Evolutionary conservation across 2,329 filamentous ascomycete species (phyloP), one percentile per base, ranked within the genome.

Genomic region (Ophiognomonia clavigignenti-juglandacearum): DNA sequence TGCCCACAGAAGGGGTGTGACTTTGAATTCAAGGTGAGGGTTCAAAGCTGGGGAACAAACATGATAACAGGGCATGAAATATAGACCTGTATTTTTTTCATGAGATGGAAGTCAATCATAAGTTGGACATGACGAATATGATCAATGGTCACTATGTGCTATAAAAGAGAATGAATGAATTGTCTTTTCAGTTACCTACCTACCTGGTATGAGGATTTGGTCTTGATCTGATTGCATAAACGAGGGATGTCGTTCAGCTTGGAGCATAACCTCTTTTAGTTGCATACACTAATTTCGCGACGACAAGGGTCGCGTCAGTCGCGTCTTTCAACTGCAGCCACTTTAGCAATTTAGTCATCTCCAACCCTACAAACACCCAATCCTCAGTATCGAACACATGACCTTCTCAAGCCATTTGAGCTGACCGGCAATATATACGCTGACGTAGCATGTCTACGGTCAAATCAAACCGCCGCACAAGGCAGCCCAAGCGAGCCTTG

Each of bases 401-500:
- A 4, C 9, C 4, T 32, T n/a, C n/a, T n/a, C n/a, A n/a, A n/a
- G n/a, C n/a, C n/a, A n/a, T n/a, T n/a, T n/a, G n/a, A n/a, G n/a
- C n/a, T n/a, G n/a, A 6, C 13, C 8, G 6, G 22, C 13, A 18
- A 4, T 6, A 29, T 19, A 7, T 7, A 26, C 3, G 34, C 16
- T 6, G 20, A 29, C 18, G 43, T 13, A 16, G 11, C 6, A 52
- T 52, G 50, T 39, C 45, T 5, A 32, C 46, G n/a, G 8, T 22
- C 4, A 14, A 23, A 18, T 46, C 43, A 23, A 36, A 29, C 11
- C 39, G 46, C 27, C 35, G 34, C 19, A 36, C 50, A 26, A 52
- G 45, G 39, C 45, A 39, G 43, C 27, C 46, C 38, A 52, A 31
- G 38, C 27, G 55, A 54, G 38, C 55, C 46, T 19, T 27, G n/a